Percentiles rank a stretch among this genome's conserved stretches.
Conservation (phyloP, 1,284 basidiomycete species). For the Hemileia vastatrix region DNA sequence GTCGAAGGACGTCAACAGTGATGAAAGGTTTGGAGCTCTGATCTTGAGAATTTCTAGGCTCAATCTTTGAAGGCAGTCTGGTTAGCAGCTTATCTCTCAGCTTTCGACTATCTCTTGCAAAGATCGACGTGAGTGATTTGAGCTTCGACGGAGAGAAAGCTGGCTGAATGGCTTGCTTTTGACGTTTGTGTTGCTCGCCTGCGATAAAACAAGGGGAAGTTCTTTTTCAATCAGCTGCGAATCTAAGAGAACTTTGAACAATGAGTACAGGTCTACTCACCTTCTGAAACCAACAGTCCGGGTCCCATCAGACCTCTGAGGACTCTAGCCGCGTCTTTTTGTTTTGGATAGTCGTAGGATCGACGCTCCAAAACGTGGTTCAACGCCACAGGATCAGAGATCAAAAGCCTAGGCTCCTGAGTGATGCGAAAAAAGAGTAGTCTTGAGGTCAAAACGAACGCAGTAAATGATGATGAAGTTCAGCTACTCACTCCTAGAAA, state of each 20-base stretch:
- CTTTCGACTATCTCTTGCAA: neutral
- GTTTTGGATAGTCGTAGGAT: conserved; percentile 59
- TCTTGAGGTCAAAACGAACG: too few species aligned
- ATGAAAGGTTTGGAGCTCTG: neutral
- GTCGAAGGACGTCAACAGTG: neutral
- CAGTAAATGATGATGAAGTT: too few species aligned
- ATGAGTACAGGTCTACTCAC: neutral
- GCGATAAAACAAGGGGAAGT: too few species aligned
- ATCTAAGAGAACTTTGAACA: too few species aligned
- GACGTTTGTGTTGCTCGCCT: conserved; percentile 3
- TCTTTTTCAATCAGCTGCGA: too few species aligned
- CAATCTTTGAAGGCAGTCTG: neutral
- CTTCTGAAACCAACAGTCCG: conserved; percentile 23
- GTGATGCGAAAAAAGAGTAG: too few species aligned
- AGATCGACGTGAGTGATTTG: neutral
- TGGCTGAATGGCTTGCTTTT: conserved; percentile 4
- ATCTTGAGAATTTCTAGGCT: neutral
- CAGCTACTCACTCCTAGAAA: too few species aligned
- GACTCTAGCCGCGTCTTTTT: conserved; percentile 54
- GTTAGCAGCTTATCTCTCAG: neutral
- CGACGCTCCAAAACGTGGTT: conserved; percentile 53
- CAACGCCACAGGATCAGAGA: conserved; percentile 56
- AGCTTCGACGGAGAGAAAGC: conserved; percentile 1
- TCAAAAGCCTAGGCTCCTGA: conserved; percentile 49
- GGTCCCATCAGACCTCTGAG: conserved; percentile 47